Base-by-base conservation (phyloP, 768 basidiomycete species). In the Butyriboletus loyo region DNA sequence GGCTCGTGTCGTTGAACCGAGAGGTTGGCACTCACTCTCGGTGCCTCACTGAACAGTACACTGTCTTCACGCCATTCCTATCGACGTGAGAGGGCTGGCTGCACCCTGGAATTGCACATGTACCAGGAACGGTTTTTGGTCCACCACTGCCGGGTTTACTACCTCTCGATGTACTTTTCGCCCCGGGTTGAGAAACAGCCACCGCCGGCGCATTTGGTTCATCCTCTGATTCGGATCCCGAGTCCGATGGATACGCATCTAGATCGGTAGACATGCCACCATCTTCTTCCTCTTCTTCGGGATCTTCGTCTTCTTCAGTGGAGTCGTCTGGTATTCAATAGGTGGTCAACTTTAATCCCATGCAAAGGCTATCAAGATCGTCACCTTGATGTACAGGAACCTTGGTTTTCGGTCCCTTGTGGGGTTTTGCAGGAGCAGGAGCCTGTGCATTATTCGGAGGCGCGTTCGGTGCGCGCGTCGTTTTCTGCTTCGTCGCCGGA, bases 21-120 rank as follows among this genome's bases (percentile, higher is more conserved):
- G 47, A 32, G 7, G 31, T 40, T 53, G 22, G 25, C n/a, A 76
- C 84, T 61, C 59, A 86, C 85, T 86, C 83, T 56, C 83, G 73
- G 66, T 85, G 84, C 49, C 76, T 75, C 67, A 69, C 67, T 5
- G 83, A 85, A 59, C 85, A 86, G 59, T 82, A 86, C 41, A 77
- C 75, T 42, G 72, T 69, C 62, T 72, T 78, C 51, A 71, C 57
- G 17, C 83, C 83, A 59, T 75, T 74, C 54, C 72, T 70, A 66
- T 84, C 79, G 57, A 81, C 72, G 60, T 83, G 78, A 56, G 77
- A 78, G 56, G 76, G 76, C 65, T 85, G 70, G 48, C 75, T 75
- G 65, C 84, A 86, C 50, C 77, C 77, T 58, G 79, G 78, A 59
- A 85, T 75, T 57, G 76, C 73, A 57, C 84, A 86, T 49, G 64